Evolutionary conservation across 208 protist species (phyloP).

Genomic region (Novymonas esmeraldas): DNA sequence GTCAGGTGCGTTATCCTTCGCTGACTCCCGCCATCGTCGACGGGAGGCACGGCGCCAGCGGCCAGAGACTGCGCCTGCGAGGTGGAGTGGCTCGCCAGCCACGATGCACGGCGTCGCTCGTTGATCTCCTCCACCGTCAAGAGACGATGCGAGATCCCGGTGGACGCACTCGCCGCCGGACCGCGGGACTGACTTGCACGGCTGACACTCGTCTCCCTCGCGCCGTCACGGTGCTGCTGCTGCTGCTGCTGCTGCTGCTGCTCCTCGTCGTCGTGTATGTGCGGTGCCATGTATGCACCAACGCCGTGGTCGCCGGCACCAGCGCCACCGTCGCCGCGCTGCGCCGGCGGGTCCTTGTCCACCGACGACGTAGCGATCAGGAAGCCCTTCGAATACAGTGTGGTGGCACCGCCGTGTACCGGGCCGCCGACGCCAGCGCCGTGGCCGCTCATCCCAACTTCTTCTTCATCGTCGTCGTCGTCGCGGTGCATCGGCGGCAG

Average conservation of each 20-base stretch:
- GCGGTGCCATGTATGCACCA: not conserved
- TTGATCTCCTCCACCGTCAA: conserved; percentile 29
- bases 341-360: conserved; percentile 1
- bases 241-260: conserved; percentile 14
- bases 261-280: conserved; percentile 16
- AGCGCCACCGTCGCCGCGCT: not conserved
- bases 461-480: conserved; percentile 3
- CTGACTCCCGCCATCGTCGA: not conserved
- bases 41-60: not conserved
- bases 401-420: conserved; percentile 5
- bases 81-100: conserved; percentile 9
- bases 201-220: conserved; percentile 4
- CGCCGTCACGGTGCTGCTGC: conserved; percentile 3
- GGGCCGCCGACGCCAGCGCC: not conserved
- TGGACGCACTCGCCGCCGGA: conserved; percentile 10
- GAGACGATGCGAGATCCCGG: conserved; percentile 26
- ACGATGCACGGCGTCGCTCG: conserved; percentile 14
- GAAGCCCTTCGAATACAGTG: conserved; percentile 31
- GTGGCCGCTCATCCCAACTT: not conserved
- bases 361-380: conserved; percentile 10
- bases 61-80: conserved; percentile 1
- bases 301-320: not conserved
- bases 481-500: conserved; percentile 22
- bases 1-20: not conserved
- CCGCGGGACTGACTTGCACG: conserved; percentile 18